Evolutionary conservation across 176 grass and related monocot genomes (phyloP), one percentile per base, ranked within the genome.

Genomic region (Ampelocalamus luodianensis): DNA sequence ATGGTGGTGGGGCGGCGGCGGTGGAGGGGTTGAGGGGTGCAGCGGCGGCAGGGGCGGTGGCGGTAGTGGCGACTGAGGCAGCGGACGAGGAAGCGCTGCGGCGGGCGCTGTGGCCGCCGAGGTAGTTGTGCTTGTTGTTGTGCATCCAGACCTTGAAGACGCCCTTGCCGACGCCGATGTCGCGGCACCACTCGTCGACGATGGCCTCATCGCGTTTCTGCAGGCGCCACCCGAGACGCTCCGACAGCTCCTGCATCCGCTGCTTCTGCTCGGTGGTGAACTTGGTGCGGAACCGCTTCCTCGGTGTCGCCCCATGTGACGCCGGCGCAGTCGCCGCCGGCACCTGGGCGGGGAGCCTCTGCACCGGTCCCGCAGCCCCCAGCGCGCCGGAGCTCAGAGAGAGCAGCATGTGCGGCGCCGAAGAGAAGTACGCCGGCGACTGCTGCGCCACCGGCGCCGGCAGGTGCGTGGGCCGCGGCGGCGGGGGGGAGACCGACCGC

Each of bases 91-190:
- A 82, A 22, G 89, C 68, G 76, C 75, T 79, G 68, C 89, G 89
- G 49, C 89, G 84, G 12, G 84, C 84, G 68, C 85, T 87, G 89
- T 90, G 89, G 16, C 89, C 89, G 68, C 93, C 96, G 20, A 99
- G 58, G 87, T 96, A 99, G 58, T 88, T 91, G 89, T 99, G 97
- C 90, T 99, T 99, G 88, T 99, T 99, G 93, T 99, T 99, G 89
- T 96, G 97, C 97, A 99, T 99, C 97, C 97, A 99, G 20, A 99
- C 93, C 86, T 99, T 99, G 84, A 99, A 94, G 81, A 99, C 97
- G 68, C 97, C 90, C 83, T 94, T 96, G 26, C 88, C 88, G 29
- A 99, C 92, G 71, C 97, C 97, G 74, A 99, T 94, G 77, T 94
- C 93, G 43, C 88, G 90, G 91, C 97, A 99, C 74, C 90, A 92